Base-by-base conservation (phyloP, 345 rosid species). In the Eutrema heterophyllum region DNA sequence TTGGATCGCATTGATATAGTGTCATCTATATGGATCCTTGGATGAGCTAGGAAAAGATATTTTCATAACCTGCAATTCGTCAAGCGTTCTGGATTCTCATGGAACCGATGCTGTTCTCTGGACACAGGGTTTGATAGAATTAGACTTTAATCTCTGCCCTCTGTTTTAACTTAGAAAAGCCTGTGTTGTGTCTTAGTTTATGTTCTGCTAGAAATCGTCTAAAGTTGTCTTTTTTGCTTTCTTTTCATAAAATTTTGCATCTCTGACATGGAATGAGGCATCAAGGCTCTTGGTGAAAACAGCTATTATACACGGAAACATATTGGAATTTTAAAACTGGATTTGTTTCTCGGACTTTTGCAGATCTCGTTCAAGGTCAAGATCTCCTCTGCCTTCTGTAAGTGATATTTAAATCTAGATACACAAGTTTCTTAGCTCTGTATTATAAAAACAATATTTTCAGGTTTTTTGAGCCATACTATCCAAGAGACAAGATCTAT, bases 301-400 rank as follows among this genome's bases (percentile, higher is more conserved):
- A 82, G 90, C 84, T 80, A 78, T 86, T 87, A 81, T 84, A 79
- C 73, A 78, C 86, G 88, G 79, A 26, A 86, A 80, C 78, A 56
- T 79, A 84, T 85, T 62, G 59, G 86, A 87, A 76, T 88, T 77
- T 88, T 92, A 86, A 95, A 96, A 82, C 78, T 88, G 85, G 87
- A 81, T 90, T 74, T 95, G 85, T 92, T 92, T 96, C 79, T 90
- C 88, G 89, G 88, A 87, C 81, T 92, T 92, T 89, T 96, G 98
- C 98, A 96, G 99, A 92, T 95, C 97, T 63, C 93, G 68, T 40
- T 90, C 98, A 79, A 88, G 96, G 71, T 92, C 99, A 82, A 87
- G 86, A 76, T 92, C 99, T 85, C 99, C 98, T 62, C 71, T 79
- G 76, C 95, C 95, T 70, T 43, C 90, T 81, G 97, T 96, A 86